Evolutionary conservation across 2,329 filamentous ascomycete genomes (phyloP).

Genomic region (Colletotrichum lini): DNA sequence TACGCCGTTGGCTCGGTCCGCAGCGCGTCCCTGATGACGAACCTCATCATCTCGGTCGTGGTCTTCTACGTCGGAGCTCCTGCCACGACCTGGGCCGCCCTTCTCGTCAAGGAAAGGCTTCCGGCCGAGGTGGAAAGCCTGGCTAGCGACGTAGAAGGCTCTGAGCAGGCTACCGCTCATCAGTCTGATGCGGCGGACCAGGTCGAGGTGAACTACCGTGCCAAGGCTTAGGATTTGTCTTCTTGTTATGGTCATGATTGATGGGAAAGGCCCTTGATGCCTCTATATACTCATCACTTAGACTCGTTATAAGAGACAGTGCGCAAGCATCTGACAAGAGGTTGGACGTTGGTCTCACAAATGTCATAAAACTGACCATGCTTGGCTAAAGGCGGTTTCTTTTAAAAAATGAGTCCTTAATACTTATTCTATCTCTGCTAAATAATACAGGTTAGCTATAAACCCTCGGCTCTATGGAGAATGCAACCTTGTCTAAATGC

Average conservation of each 20-base stretch:
- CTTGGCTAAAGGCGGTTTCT: too few relatives aligned
- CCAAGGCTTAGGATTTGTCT: not conserved
- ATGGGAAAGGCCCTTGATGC: not conserved
- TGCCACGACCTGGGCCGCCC: slow-evolving; percentile 24
- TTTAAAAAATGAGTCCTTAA: too few relatives aligned
- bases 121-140: slow-evolving; percentile 12
- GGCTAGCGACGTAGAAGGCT: not conserved
- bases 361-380: too few relatives aligned
- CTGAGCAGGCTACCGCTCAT: not conserved
- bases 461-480: too few relatives aligned
- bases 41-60: slow-evolving; percentile 62
- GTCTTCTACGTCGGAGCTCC: slow-evolving; percentile 57
- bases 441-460: too few relatives aligned
- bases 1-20: slow-evolving; percentile 64
- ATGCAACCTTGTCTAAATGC: too few relatives aligned
- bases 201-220: not conserved
- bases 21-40: slow-evolving; percentile 59
- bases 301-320: too few relatives aligned
- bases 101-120: slow-evolving; percentile 22
- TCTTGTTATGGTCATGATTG: not conserved
- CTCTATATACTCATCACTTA: too few relatives aligned
- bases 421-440: too few relatives aligned
- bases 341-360: too few relatives aligned
- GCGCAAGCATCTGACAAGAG: too few relatives aligned
- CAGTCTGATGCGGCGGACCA: slow-evolving; percentile 23